Conservation (phyloP, 169 alveolate species). For the Plasmodium inui region DNA sequence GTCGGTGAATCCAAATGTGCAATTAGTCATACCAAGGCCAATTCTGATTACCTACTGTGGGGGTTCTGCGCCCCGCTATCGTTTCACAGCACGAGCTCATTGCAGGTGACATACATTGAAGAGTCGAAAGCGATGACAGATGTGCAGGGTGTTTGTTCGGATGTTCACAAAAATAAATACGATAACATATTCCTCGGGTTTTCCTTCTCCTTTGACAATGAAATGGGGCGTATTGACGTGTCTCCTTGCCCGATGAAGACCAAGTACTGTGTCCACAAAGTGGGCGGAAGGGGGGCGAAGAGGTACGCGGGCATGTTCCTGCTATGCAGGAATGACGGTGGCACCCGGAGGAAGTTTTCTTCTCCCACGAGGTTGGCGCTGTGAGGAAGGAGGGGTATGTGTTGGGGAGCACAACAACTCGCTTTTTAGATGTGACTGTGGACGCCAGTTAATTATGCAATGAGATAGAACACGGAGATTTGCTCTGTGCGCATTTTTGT, state of each 20-base stretch:
- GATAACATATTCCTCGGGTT: conserved; percentile 59
- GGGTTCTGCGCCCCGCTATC: conserved; percentile 57
- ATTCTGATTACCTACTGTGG: conserved; percentile 64
- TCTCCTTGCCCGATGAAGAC: conserved; percentile 9
- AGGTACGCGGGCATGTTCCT: conserved; percentile 46
- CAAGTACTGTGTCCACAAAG: conserved; percentile 20
- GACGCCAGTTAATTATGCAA: not conserved
- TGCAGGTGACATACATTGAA: conserved; percentile 44
- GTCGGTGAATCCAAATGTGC: conserved; percentile 43
- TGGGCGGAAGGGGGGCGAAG: not conserved
- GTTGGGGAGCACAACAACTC: not conserved
- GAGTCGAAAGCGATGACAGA: not conserved
- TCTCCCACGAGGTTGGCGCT: not conserved
- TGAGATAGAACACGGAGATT: not conserved
- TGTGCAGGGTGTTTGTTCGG: conserved; percentile 52
- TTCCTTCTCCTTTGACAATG: conserved; percentile 39
- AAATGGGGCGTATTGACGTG: conserved; percentile 4
- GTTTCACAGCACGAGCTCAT: conserved; percentile 21
- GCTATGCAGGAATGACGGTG: conserved; percentile 35
- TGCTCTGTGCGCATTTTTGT: not conserved
- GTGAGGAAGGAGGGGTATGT: not conserved
- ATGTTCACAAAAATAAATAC: conserved; percentile 27
- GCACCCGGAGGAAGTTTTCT: not conserved
- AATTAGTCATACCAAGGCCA: conserved; percentile 1
- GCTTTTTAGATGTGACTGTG: not conserved